Percentiles rank a stretch among this genome's conserved stretches.
These are phyloP conservation scores for Pharus latifolius DNA, from an alignment of 176 grass and related monocot species.

Conservation along the genomic window DNA sequence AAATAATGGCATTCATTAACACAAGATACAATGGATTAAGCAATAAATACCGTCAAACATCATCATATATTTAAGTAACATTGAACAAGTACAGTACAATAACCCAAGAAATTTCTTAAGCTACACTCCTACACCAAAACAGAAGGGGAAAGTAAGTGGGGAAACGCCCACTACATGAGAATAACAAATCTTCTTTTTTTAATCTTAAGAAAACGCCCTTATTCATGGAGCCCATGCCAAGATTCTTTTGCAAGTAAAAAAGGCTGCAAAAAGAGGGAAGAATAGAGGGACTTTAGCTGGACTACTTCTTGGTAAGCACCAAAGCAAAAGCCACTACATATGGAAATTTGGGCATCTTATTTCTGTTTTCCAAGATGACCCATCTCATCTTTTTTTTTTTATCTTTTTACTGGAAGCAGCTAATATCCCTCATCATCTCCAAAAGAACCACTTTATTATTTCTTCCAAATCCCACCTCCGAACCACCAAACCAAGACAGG, in stretches of 20 bases:
- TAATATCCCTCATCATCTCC: not conserved
- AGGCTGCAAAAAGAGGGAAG: constrained; percentile 24
- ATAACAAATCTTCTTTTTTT: not conserved
- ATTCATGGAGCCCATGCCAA: constrained; percentile 42
- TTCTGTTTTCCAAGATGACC: not conserved
- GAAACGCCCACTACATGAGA: not conserved
- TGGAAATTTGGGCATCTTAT: not conserved
- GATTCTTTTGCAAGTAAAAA: constrained; percentile 29
- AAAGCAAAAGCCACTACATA: constrained; percentile 12
- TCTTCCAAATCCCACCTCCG: not conserved
- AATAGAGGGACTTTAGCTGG: constrained; percentile 12
- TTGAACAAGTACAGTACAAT: not conserved
- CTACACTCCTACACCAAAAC: not conserved
- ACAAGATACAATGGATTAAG: not conserved
- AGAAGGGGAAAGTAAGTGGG: not conserved
- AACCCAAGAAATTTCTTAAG: too few relatives aligned
- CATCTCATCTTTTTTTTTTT: not conserved
- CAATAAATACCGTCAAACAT: not conserved
- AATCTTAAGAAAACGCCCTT: constrained; percentile 4
- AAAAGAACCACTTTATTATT: constrained; percentile 11
- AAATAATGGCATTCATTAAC: constrained; percentile 2
- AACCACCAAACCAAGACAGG: not conserved
- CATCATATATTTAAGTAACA: not conserved
- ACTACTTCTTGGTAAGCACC: not conserved
- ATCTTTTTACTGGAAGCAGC: not conserved